Conservation (phyloP, 306 rosid genomes). For the Vigna radiata region DNA sequence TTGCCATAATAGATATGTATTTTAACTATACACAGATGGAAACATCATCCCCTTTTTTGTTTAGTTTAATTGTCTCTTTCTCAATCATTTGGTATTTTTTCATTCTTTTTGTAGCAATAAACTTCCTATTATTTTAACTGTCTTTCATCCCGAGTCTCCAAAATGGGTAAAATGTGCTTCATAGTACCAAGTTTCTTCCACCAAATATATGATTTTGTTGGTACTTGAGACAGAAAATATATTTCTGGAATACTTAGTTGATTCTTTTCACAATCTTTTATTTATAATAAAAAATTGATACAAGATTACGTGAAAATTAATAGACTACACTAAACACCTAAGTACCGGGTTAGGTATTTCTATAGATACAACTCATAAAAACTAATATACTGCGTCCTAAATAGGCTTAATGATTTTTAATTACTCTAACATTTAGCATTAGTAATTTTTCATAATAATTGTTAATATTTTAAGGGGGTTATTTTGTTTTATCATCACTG, state of each 20-base stretch:
- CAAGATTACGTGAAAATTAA: no score
- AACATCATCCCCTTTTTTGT: background rate
- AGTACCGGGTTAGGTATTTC: accelerated
- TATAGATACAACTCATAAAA: no score
- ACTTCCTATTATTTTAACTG: constrained; percentile 35
- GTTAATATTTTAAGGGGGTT: background rate
- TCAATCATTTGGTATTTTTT: constrained; percentile 42
- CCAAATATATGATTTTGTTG: constrained; percentile 30
- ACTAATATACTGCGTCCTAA: no score
- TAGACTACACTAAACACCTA: no score
- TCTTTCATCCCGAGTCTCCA: constrained; percentile 23
- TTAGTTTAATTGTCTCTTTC: constrained; percentile 20
- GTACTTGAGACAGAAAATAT: background rate
- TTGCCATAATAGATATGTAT: constrained; percentile 24
- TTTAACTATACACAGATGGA: constrained; percentile 36
- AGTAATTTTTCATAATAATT: background rate
- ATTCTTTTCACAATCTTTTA: no score
- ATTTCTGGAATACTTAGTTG: no score
- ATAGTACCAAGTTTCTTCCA: constrained; percentile 1
- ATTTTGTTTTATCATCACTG: background rate
- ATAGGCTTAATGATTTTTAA: no score
- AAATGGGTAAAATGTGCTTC: constrained; percentile 31
- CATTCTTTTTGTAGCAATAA: constrained; percentile 44
- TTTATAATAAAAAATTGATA: no score
- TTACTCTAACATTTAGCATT: background rate